Conservation (phyloP, 2,329 filamentous ascomycete genomes). For the Alternaria arborescens region DNA sequence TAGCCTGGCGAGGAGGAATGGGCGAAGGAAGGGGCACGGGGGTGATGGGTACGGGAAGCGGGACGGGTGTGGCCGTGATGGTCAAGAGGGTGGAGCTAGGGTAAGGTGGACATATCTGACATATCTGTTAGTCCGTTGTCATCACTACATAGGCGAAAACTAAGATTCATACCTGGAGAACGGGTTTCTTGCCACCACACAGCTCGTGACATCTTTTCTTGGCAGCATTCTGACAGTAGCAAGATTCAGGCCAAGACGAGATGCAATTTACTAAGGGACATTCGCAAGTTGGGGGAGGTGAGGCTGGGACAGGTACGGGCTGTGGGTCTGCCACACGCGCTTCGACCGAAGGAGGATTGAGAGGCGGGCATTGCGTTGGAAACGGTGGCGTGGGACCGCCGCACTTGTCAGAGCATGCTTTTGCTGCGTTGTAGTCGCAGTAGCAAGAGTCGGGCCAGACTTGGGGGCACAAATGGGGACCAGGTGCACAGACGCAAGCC, state of each 20-base stretch:
- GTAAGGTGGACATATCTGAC: conserved; percentile 9
- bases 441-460: conserved; percentile 40
- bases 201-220: conserved; percentile 25
- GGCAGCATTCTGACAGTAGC: conserved; percentile 40
- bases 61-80: background rate
- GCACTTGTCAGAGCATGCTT: conserved; percentile 34
- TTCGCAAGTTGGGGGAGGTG: conserved; percentile 19
- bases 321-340: background rate
- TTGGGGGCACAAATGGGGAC: conserved; percentile 24
- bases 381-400: conserved; percentile 17
- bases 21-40: conserved; percentile 4
- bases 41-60: background rate
- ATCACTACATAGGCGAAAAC: too few species aligned
- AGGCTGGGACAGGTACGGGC: background rate
- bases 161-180: conserved; percentile 12
- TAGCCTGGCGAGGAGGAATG: conserved; percentile 1
- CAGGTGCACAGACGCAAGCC: conserved; percentile 26
- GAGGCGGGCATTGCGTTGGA: conserved; percentile 11
- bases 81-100: background rate
- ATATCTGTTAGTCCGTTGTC: background rate
- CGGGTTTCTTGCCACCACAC: conserved; percentile 37
- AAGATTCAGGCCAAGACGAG: conserved; percentile 38
- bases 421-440: conserved; percentile 36
- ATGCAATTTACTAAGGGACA: conserved; percentile 34
- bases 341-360: background rate